A percentile compares a stretch with the other conserved stretches of the same genome.
phyloP scores from a whole-genome alignment of 2,329 filamentous ascomycete genomes.

The Colletotrichum lini region DNA sequence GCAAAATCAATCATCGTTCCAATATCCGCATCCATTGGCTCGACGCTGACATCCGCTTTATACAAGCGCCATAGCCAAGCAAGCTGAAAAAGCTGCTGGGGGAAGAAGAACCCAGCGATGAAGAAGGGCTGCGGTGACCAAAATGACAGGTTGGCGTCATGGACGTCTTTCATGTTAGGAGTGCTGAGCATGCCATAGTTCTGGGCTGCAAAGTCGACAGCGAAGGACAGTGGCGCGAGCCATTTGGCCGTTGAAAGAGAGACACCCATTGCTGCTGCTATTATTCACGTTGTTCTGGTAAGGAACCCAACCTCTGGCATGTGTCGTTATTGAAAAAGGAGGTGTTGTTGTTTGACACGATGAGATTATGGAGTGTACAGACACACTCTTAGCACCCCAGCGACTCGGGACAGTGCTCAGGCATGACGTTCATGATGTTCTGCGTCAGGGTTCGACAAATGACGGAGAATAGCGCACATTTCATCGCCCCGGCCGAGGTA shows the following conservation, averaged over 20 bases:
- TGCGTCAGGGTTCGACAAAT: not conserved
- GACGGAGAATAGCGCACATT: not conserved
- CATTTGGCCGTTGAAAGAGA: slow-evolving; percentile 67
- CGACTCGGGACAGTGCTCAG: not conserved
- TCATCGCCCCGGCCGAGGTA: too few species aligned
- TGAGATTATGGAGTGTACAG: too few species aligned
- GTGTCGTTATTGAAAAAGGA: too few species aligned
- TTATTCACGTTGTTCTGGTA: too few species aligned
- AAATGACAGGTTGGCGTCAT: slow-evolving; percentile 71
- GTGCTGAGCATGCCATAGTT: slow-evolving; percentile 70
- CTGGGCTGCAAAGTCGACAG: slow-evolving; percentile 70
- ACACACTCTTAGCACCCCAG: too few species aligned
- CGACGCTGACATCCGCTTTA: slow-evolving; percentile 59
- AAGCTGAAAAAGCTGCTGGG: slow-evolving; percentile 71
- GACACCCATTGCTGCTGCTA: slow-evolving; percentile 60
- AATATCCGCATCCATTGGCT: slow-evolving; percentile 56
- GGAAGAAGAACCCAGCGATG: slow-evolving; percentile 73
- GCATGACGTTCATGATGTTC: not conserved
- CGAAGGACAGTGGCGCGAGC: slow-evolving; percentile 68
- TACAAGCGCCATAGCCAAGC: slow-evolving; percentile 71
- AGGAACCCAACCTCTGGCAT: too few species aligned
- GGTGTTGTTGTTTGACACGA: too few species aligned
- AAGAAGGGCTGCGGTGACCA: slow-evolving; percentile 72
- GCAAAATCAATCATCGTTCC: slow-evolving; percentile 67
- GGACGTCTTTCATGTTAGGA: slow-evolving; percentile 72